These are phyloP conservation scores for Zancudomyces culisetae DNA, from an alignment of 371 early-diverging fungal genomes.

Conservation along the genomic window DNA sequence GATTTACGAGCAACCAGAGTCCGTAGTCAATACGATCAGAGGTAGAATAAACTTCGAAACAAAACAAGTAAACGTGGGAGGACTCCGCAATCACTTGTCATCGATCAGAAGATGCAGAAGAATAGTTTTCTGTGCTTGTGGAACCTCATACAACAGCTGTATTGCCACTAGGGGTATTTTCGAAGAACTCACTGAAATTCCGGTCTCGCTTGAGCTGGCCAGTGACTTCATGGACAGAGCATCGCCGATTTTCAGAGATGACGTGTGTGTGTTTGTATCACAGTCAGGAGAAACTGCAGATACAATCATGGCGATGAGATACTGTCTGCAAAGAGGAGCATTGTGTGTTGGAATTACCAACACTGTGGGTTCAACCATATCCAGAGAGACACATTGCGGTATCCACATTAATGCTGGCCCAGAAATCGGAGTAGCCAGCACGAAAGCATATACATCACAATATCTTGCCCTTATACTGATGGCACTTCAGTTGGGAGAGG, in stretches of 20 bases:
- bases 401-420: constrained; percentile 99
- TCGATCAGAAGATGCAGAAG: constrained; percentile 90
- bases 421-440: constrained; percentile 98
- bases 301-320: constrained; percentile 92
- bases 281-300: constrained; percentile 99
- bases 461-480: constrained; percentile 96
- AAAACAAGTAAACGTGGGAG: constrained; percentile 81
- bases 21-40: constrained; percentile 98
- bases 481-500: constrained; percentile 90
- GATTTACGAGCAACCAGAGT: constrained; percentile 98
- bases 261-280: constrained; percentile 96
- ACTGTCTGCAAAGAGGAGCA: constrained; percentile 95
- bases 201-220: constrained; percentile 87
- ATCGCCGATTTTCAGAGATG: constrained; percentile 94
- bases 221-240: constrained; percentile 93
- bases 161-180: constrained; percentile 92
- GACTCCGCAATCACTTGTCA: constrained; percentile 75
- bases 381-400: constrained; percentile 97
- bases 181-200: constrained; percentile 95
- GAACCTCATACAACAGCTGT: constrained; percentile 94
- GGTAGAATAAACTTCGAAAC: constrained; percentile 97
- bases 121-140: constrained; percentile 96
- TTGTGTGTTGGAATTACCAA: constrained; percentile 98
- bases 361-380: constrained; percentile 93
- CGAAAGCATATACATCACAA: constrained; percentile 99